Evolutionary conservation across 2,329 filamentous ascomycete genomes (phyloP).

Genomic region (Colletotrichum tropicale): DNA sequence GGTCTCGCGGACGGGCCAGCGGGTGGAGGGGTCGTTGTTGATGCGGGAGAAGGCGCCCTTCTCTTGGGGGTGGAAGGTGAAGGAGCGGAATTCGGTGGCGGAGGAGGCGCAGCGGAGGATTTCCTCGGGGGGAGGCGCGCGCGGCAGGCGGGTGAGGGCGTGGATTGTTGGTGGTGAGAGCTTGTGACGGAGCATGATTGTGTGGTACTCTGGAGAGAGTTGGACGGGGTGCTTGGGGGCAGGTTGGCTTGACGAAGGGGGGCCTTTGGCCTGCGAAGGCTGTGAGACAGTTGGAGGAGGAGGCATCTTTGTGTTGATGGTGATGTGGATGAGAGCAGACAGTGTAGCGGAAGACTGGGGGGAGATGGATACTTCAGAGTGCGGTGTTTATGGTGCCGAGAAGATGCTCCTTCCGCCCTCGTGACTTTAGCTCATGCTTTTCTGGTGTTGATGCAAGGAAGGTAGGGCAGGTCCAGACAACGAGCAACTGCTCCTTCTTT

Average conservation of each 20-base stretch:
- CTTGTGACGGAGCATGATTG: conserved; percentile 15
- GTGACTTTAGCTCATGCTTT: not conserved
- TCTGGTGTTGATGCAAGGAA: not conserved
- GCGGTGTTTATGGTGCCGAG: not conserved
- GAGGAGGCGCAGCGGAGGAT: conserved; percentile 42
- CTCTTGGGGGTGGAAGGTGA: conserved; percentile 38
- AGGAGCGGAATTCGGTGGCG: conserved; percentile 41
- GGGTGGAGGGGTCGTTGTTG: conserved; percentile 42
- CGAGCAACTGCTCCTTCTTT: not conserved
- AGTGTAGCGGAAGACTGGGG: not conserved
- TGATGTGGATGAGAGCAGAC: not conserved
- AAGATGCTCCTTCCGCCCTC: not conserved
- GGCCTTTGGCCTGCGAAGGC: not conserved
- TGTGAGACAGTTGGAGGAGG: not conserved
- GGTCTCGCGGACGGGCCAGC: conserved; percentile 37
- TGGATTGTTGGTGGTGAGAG: conserved; percentile 15
- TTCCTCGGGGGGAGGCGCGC: conserved; percentile 21
- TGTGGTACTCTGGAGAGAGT: conserved; percentile 6
- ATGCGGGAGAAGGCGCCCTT: conserved; percentile 39
- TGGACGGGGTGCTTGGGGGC: not conserved
- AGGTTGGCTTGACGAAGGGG: not conserved
- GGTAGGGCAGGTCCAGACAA: not conserved
- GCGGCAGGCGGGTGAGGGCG: conserved; percentile 15
- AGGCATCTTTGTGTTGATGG: not conserved
- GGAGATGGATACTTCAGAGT: not conserved